Conservation (phyloP, 1,139 yeast species). For the Geotrichum macrosporum region DNA sequence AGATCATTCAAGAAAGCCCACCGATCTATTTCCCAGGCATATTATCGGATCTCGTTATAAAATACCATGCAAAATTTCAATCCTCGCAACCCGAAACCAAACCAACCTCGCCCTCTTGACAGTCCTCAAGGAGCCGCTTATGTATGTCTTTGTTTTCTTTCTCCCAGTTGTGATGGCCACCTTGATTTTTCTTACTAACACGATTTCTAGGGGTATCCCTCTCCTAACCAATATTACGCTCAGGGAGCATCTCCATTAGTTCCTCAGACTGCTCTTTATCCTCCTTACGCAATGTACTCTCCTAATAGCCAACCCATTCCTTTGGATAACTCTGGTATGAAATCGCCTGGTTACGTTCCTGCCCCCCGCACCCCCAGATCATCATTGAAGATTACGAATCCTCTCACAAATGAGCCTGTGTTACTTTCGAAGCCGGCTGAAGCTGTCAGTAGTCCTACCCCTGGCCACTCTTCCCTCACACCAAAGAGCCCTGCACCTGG, state of each 20-base stretch:
- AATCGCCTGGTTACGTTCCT: slow-evolving; percentile 16
- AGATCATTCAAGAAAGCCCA: slow-evolving; percentile 8
- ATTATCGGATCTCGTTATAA: neutral
- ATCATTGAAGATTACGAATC: slow-evolving; percentile 20
- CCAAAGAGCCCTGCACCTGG: slow-evolving; percentile 20
- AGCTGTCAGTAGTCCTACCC: slow-evolving; percentile 11
- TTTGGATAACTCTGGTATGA: slow-evolving; percentile 15
- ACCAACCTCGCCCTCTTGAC: slow-evolving; percentile 13
- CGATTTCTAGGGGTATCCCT: slow-evolving; percentile 9
- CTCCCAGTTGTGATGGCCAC: too few relatives aligned
- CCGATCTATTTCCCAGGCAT: neutral
- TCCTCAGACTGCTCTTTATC: slow-evolving; percentile 9
- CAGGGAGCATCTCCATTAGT: slow-evolving; percentile 13
- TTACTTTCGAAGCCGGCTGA: slow-evolving; percentile 18
- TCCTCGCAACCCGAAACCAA: slow-evolving; percentile 18
- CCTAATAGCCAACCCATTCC: slow-evolving; percentile 15
- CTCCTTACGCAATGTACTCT: slow-evolving; percentile 17
- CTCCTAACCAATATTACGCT: slow-evolving; percentile 14
- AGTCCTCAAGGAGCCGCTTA: slow-evolving; percentile 13
- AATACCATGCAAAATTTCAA: slow-evolving; percentile 14
- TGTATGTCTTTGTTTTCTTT: neutral
- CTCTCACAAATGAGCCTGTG: slow-evolving; percentile 22
- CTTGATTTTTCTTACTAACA: slow-evolving; percentile 5
- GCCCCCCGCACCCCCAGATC: slow-evolving; percentile 20
- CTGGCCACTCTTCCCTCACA: slow-evolving; percentile 15